A percentile compares a stretch with the other conserved stretches of the same genome.
Conservation (phyloP, 441 rosid species). For the Sinapis alba region DNA sequence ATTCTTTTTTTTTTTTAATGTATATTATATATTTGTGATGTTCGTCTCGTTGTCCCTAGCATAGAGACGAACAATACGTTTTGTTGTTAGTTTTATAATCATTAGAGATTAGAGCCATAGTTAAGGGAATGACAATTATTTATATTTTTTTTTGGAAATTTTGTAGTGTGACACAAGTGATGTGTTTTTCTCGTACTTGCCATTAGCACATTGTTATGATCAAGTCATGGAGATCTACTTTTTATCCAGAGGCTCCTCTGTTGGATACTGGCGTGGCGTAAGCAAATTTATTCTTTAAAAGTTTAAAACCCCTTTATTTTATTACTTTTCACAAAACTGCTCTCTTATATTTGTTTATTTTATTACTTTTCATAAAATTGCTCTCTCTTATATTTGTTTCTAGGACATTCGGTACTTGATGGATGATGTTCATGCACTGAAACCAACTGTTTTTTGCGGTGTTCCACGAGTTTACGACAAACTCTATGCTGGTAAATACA, state of each 20-base stretch:
- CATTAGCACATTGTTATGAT: constrained; percentile 89
- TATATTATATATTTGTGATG: not conserved
- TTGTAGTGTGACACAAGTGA: constrained; percentile 74
- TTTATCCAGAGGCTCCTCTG: constrained; percentile 71
- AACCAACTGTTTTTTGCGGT: constrained; percentile 80
- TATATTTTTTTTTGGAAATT: not conserved
- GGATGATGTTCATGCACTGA: constrained; percentile 81
- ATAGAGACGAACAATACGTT: not conserved
- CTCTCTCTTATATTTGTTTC: not conserved
- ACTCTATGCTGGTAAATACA: constrained; percentile 65
- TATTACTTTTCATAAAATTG: not conserved
- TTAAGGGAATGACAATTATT: not conserved
- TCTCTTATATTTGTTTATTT: not conserved
- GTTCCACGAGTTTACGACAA: constrained; percentile 94
- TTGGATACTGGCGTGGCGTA: constrained; percentile 96
- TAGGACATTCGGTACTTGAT: constrained; percentile 78
- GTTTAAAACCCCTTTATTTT: not conserved
- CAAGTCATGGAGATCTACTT: constrained; percentile 81
- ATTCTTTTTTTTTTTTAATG: not conserved
- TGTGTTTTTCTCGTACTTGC: constrained; percentile 87
- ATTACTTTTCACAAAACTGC: not conserved
- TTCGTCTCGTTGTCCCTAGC: not conserved
- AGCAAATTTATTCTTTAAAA: constrained; percentile 15
- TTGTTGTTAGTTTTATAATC: not conserved
- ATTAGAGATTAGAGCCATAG: not conserved